Base-by-base conservation (phyloP, 2,329 filamentous ascomycete species). In the Colletotrichum cordylinicola region DNA sequence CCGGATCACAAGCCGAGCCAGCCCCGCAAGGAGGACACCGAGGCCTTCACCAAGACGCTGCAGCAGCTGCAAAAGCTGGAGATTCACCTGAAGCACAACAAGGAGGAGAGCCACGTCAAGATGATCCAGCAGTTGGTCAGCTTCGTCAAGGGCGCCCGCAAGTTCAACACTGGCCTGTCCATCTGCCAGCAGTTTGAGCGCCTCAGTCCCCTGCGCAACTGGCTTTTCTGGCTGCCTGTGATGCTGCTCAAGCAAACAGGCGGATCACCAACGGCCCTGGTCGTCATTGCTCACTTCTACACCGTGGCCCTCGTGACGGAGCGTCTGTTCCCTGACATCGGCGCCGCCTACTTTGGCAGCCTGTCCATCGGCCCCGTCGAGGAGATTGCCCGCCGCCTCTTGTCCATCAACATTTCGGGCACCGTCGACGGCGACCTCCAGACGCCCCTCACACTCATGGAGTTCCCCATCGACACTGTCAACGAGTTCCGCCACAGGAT, bases 201-300 rank as follows among this genome's bases (percentile, higher is more conserved):
- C 78, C 91, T 98, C 13, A 96, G 98, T 78, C 93, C 95, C 12
- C 90, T 99, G 75, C 91, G 96, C 71, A 94, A 95, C 79, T 98
- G 96, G 96, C 91, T 98, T 18, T 98, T 98, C 86, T 98, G 96
- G 96, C 92, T 98, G 71, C 97, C 97, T 1, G 93, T 98, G 39
- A 92, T 93, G 79, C 94, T 96, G 80, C 90, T 98, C 31, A 94
- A 96, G 82, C 92, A 93, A 78, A 94, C 93, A 62, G 92, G 93
- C 67, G 91, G 92, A 43, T 95, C 96, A 78, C 91, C 94, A 29
- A 94, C 92, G 75, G 94, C 95, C 2, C 89, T 98, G 79, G 89
- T 98, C 68, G 93, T 98, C 77, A 93, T 98, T 70, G 94, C 96
- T 13, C 95, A 98, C 82, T 95, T 98, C 84, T 98, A 98, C 86